A percentile compares a stretch with the other conserved stretches of the same genome.
Evolutionary conservation across 352 stramenopile species (phyloP).

Genomic region (Aphanomyces astaci): DNA sequence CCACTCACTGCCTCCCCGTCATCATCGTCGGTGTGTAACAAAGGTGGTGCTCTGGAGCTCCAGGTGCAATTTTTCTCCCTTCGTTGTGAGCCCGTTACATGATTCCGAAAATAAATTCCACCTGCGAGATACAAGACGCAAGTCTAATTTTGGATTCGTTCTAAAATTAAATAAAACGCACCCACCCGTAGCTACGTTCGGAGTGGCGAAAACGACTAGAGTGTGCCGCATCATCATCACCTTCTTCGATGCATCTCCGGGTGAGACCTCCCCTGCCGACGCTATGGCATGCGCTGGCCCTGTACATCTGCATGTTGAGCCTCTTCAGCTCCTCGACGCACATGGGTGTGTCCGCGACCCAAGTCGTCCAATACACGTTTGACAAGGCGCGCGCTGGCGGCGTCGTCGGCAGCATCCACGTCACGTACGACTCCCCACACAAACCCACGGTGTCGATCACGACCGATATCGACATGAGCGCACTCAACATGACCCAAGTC

Average conservation of each 20-base stretch:
- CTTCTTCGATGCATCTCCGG: not conserved
- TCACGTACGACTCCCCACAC: slow-evolving; percentile 8
- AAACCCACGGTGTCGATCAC: slow-evolving; percentile 7
- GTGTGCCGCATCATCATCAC: not conserved
- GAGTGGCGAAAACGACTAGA: slow-evolving; percentile 2
- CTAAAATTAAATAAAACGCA: not conserved
- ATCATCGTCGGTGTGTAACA: not conserved
- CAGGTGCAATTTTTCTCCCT: no score
- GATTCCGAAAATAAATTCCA: not conserved
- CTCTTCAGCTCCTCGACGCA: not conserved
- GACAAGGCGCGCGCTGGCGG: slow-evolving; percentile 20
- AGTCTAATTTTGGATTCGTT: slow-evolving; percentile 4
- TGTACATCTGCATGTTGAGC: not conserved
- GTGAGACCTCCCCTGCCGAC: no score
- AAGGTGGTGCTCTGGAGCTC: no score
- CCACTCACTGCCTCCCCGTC: no score
- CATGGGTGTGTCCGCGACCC: not conserved
- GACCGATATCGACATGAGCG: slow-evolving; percentile 21
- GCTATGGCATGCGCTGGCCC: not conserved
- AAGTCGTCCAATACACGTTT: slow-evolving; percentile 22
- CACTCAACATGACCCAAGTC: slow-evolving; percentile 24
- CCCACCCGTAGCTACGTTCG: not conserved
- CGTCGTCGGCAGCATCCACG: slow-evolving; percentile 16
- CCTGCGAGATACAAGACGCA: not conserved
- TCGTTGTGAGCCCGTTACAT: not conserved